Conservation (phyloP, 2,329 filamentous ascomycete species). For the Pyricularia sp. region DNA sequence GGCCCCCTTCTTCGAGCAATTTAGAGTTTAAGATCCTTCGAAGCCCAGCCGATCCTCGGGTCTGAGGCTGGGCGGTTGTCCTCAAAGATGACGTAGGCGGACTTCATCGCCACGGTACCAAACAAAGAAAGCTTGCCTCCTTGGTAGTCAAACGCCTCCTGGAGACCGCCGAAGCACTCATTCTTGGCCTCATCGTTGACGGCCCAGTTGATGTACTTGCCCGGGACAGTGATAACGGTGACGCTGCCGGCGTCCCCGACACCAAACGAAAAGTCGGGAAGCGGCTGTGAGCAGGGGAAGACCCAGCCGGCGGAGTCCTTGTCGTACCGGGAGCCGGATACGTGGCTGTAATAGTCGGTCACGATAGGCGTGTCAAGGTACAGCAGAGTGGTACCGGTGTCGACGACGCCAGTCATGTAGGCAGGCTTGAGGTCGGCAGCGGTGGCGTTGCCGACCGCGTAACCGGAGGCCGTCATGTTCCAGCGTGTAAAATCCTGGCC, state of each 20-base stretch:
- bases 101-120: constrained; percentile 16
- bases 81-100: constrained; percentile 15
- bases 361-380: constrained; percentile 37
- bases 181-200: constrained; percentile 23
- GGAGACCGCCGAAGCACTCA: constrained; percentile 57
- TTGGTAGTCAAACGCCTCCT: constrained; percentile 23
- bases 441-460: constrained; percentile 20
- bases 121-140: constrained; percentile 11
- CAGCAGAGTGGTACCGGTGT: constrained; percentile 53
- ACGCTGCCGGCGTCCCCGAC: constrained; percentile 23
- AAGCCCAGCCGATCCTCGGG: not conserved
- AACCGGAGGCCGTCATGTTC: constrained; percentile 7
- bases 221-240: constrained; percentile 37
- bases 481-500: not conserved
- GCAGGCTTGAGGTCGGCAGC: constrained; percentile 11
- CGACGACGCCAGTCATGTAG: constrained; percentile 36
- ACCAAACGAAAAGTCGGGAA: constrained; percentile 40
- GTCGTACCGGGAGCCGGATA: constrained; percentile 31
- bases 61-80: not conserved
- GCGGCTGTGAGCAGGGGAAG: constrained; percentile 36
- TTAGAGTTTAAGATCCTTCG: not conserved
- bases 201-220: constrained; percentile 38
- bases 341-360: constrained; percentile 39
- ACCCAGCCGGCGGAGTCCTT: constrained; percentile 35
- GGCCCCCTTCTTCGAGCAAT: too few relatives aligned